Evolutionary conservation across 352 stramenopile species (phyloP).

Genomic region (Phytopythium delawarense): DNA sequence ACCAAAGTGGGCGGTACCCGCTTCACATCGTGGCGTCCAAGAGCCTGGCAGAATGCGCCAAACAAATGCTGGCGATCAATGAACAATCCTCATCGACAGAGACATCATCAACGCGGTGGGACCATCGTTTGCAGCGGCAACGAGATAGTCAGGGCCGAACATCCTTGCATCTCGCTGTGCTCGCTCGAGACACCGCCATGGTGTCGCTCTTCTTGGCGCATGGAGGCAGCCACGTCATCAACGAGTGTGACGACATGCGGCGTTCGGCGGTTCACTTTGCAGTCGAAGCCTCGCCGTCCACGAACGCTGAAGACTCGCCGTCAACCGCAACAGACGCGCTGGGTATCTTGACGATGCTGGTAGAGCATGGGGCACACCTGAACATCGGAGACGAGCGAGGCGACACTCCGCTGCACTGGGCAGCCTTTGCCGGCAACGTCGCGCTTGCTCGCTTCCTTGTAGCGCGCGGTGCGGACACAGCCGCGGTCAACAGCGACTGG

Average conservation of each 20-base stretch:
- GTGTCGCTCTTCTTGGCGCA: conserved; percentile 24
- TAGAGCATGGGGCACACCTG: conserved; percentile 29
- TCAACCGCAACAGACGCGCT: conserved; percentile 6
- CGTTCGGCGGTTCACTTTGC: conserved; percentile 38
- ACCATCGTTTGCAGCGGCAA: conserved; percentile 20
- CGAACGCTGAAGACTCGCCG: not conserved
- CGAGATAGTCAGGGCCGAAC: conserved; percentile 22
- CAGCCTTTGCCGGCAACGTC: conserved; percentile 43
- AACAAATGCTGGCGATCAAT: conserved; percentile 28
- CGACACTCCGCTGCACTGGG: conserved; percentile 67
- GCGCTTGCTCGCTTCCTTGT: conserved; percentile 34
- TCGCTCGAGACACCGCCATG: conserved; percentile 27
- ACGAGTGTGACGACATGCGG: conserved; percentile 28
- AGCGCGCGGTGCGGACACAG: conserved; percentile 38
- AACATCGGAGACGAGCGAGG: conserved; percentile 56
- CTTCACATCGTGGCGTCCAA: conserved; percentile 41
- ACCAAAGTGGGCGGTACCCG: conserved; percentile 29
- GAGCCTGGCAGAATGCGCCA: conserved; percentile 49
- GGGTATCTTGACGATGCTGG: conserved; percentile 19
- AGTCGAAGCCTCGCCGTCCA: conserved; percentile 20
- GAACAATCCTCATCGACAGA: not conserved
- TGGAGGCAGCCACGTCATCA: conserved; percentile 11
- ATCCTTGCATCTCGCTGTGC: conserved; percentile 38
- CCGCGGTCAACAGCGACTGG: conserved; percentile 51
- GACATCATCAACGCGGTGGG: conserved; percentile 7